Percentiles rank a stretch among this genome's conserved stretches.
phyloP scores from a whole-genome alignment of 495 filamentous ascomycete species.

The Geoglossum glabrum region DNA sequence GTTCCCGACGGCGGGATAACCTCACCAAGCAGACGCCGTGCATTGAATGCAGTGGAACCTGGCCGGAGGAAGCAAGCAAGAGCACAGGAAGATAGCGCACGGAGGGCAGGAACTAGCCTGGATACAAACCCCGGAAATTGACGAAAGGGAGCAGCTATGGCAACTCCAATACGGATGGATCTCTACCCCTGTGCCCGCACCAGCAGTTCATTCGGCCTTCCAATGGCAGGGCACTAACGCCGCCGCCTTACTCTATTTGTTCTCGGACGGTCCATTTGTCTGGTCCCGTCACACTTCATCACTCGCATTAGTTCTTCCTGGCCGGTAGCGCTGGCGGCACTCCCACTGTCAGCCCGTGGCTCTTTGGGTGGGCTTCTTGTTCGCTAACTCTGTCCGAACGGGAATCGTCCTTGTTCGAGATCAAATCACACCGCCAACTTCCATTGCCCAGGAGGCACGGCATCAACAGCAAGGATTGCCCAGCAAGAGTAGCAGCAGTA shows the following conservation, averaged over 20 bases:
- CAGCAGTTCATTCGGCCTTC: background rate
- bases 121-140: background rate
- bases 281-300: constrained; percentile 1
- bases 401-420: background rate
- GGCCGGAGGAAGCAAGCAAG: background rate
- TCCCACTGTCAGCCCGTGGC: background rate
- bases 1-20: background rate
- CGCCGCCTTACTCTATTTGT: constrained; percentile 1
- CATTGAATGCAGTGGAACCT: background rate
- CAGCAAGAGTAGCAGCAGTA: background rate
- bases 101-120: background rate
- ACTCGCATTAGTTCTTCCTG: background rate
- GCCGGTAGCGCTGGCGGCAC: background rate
- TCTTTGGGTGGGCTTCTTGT: background rate
- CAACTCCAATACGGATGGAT: background rate
- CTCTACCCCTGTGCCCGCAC: background rate
- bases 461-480: background rate
- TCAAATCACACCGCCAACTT: background rate
- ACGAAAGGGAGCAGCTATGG: background rate
- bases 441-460: background rate
- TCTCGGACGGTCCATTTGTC: background rate
- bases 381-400: background rate
- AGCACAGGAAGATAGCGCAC: background rate
- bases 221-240: background rate
- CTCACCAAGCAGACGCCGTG: background rate